Base-by-base conservation (phyloP, 1,284 basidiomycete genomes). In the Malassezia sp. region DNA sequence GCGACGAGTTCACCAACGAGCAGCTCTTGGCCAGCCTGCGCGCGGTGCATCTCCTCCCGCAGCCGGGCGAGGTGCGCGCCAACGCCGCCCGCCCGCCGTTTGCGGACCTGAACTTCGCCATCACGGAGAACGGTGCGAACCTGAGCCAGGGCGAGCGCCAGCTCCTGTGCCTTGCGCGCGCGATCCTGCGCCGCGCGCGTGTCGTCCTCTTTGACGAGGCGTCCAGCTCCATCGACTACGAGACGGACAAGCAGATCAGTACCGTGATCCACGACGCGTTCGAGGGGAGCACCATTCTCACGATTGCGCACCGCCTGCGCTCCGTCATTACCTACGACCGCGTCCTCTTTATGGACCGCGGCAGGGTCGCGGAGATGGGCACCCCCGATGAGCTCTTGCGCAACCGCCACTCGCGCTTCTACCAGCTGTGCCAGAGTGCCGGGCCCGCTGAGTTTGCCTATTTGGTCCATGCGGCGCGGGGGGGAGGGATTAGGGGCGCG, bases 191-290 rank as follows among this genome's bases (percentile, higher is more conserved):
- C 20, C 46, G 54, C 8, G 54, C 61, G 1, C 60, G 56, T 33
- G 45, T 70, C 28, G 53, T 70, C 30, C 51, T 70, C n/a, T 61
- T 70, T 43, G 67, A 70, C 49, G 66, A 70, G 44, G 66, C 67
- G 2, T 61, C 61, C 6, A 56, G 60, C n/a, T 62, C 62, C 7
- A 60, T 64, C 20, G 67, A 70, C 45, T 50, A 52, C 24, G 49
- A 53, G 22, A 61, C 67, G 1, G 60, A 63, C 46, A 28, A 52
- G 17, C 49, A 45, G 22, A 85, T 91, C 45, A 85, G 88, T 69
- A 71, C 76, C 17, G 82, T 83, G 0, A 84, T 91, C 56, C 77
- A 84, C 8, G 79, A 82, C 56, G 84, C 85, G 58, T 88, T 89
- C 67, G 73, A 76, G 10, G 74, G 76, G 4, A 78, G 51, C 37